Evolutionary conservation across 257 asterid species (phyloP).

Genomic region (Solanum commersonii): DNA sequence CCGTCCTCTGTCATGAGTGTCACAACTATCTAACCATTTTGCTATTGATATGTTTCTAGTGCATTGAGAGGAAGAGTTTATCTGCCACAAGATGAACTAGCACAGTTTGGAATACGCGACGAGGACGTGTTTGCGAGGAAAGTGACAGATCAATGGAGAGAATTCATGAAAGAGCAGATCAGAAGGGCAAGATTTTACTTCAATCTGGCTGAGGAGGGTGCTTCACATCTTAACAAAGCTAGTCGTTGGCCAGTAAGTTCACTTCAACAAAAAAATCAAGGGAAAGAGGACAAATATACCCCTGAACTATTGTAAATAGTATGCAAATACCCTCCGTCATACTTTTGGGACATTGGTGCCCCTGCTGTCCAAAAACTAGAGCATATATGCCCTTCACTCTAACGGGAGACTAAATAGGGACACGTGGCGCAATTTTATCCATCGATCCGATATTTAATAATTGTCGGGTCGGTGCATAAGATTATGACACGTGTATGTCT

Average conservation of each 20-base stretch:
- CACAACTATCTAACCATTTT: background rate
- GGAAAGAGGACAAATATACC: too few relatives aligned
- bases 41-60: conserved; percentile 12
- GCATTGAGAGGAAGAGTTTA: conserved; percentile 74
- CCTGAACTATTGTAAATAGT: too few relatives aligned
- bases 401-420: too few relatives aligned
- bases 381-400: too few relatives aligned
- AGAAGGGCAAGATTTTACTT: conserved; percentile 66
- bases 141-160: conserved; percentile 57
- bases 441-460: too few relatives aligned
- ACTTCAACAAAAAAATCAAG: background rate
- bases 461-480: too few relatives aligned
- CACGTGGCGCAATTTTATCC: too few relatives aligned
- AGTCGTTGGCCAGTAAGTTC: conserved; percentile 84
- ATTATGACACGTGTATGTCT: too few relatives aligned
- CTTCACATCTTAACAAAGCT: conserved; percentile 61
- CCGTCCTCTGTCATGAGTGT: background rate
- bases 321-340: too few relatives aligned
- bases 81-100: conserved; percentile 80
- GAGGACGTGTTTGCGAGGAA: conserved; percentile 57
- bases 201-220: conserved; percentile 67
- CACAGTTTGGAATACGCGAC: conserved; percentile 44
- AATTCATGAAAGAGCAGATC: conserved; percentile 73
- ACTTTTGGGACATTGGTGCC: too few relatives aligned
- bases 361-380: too few relatives aligned